A percentile compares a stretch with the other conserved stretches of the same genome.
Conservation (phyloP, 139 green algal species). For the Mesotaenium endlicherianum region DNA sequence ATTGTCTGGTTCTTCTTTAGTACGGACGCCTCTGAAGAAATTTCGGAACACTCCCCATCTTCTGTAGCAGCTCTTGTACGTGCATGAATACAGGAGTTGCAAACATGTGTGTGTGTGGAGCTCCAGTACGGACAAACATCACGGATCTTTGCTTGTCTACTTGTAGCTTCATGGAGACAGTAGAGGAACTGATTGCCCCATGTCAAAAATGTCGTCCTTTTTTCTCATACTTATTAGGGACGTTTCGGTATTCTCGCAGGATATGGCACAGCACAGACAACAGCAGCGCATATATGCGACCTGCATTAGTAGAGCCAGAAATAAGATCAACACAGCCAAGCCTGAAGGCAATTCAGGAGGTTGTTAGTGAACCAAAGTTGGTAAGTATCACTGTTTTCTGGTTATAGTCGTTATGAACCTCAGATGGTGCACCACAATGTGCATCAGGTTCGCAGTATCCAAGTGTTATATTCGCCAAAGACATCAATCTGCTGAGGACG, state of each 20-base stretch:
- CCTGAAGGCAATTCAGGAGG: not conserved
- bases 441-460: too few relatives aligned
- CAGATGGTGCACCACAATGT: too few relatives aligned
- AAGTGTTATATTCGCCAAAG: not conserved
- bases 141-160: not conserved
- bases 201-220: not conserved
- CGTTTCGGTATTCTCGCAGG: not conserved
- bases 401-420: too few relatives aligned
- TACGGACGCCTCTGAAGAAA: not conserved
- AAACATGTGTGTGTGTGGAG: not conserved
- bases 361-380: not conserved
- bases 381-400: not conserved
- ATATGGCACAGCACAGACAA: conserved; percentile 8
- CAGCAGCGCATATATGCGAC: not conserved
- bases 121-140: not conserved
- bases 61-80: not conserved
- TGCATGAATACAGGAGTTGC: not conserved
- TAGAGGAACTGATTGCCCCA: too few relatives aligned
- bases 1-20: not conserved
- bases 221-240: not conserved
- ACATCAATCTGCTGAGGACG: not conserved
- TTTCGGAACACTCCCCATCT: not conserved
- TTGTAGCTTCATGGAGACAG: not conserved
- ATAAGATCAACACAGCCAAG: not conserved
- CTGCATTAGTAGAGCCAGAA: not conserved